Base-by-base conservation (phyloP, 805 yeast genomes). In the Candida schatavii region DNA sequence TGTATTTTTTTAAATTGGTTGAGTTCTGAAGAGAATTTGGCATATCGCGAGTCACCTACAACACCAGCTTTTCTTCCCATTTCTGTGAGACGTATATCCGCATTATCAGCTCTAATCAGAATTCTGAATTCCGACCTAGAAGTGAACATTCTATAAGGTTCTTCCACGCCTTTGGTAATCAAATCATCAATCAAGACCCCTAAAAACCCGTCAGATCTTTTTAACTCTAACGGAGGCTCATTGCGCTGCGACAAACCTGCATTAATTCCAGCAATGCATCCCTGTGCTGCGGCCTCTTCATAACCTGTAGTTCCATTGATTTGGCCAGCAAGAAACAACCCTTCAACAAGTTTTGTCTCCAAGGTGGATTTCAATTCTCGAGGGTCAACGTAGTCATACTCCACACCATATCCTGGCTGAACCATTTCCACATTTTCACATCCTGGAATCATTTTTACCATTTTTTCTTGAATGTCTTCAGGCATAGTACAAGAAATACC, bases 351-450 rank as follows among this genome's bases (percentile, higher is more conserved):
- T 53, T 88, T 89, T 0, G 98, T 88, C 56, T 91, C 96, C 36
- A 93, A 63, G 0, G 95, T 85, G 35, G 72, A 75, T 41, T 74
- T 73, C 42, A 93, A 70, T 55, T 90, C 96, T 48, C 96, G 74
- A 2, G 99, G 99, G 56, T 93, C 97, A 22, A 93, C 83, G 59
- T 88, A 93, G 56, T 93, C 99, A 58, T 93, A 93, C 62, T 93
- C 99, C 2, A 93, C 99, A n/a, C 99, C 99, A 58, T 93, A 93
- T 0, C 97, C 99, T 0, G 97, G 97, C 57, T 90, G 97, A 10
- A 84, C 58, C 86, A 93, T 88, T n/a, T 66, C 70, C 0, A 85
- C 97, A 49, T 86, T 80, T 52, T 88, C 96, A 38, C 95, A 75
- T 0, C 99, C 99, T 3, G 88, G 85, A 46, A 93, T 86, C 68